These are phyloP conservation scores for Verruconis gallopava DNA, from an alignment of 2,329 filamentous ascomycete species.

Conservation along the genomic window DNA sequence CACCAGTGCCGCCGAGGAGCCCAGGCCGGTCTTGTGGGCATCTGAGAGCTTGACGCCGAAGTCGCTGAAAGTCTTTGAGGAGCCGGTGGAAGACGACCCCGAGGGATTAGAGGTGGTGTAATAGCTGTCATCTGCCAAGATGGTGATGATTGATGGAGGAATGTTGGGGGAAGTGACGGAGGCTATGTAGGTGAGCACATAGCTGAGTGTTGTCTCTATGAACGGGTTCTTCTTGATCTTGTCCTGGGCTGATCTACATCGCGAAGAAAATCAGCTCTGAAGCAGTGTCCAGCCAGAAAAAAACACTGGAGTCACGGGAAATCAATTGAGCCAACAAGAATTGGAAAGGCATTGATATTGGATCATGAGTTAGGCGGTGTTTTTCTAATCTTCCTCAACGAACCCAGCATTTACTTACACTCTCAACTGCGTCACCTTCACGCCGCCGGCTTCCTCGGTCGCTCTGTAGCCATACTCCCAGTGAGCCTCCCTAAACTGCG, in stretches of 20 bases:
- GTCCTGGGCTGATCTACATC: constrained; percentile 16
- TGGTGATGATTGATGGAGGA: constrained; percentile 60
- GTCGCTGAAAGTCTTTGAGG: constrained; percentile 49
- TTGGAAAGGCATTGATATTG: constrained; percentile 1
- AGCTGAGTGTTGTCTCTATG: constrained; percentile 81
- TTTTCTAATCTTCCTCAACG: neutral
- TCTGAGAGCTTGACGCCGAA: constrained; percentile 63
- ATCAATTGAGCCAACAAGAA: neutral
- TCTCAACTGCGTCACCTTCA: constrained; percentile 61
- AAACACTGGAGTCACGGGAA: too few relatives aligned
- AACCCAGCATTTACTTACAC: constrained; percentile 43
- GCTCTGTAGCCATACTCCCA: constrained; percentile 79
- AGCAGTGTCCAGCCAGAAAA: too few relatives aligned
- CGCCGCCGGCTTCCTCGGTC: constrained; percentile 43
- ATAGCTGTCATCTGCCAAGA: constrained; percentile 92
- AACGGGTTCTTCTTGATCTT: constrained; percentile 60
- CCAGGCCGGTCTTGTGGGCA: constrained; percentile 91
- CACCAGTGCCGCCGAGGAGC: constrained; percentile 86
- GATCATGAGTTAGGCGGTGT: too few relatives aligned
- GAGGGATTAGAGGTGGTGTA: constrained; percentile 56
- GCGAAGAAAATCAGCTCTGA: neutral
- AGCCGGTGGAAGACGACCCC: constrained; percentile 18
- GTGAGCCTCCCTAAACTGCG: constrained; percentile 74
- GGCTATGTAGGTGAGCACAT: constrained; percentile 71
- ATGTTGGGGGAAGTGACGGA: constrained; percentile 40